These are phyloP conservation scores for Leptographium galeiforme DNA, from an alignment of 2,329 filamentous ascomycete species.

Conservation along the genomic window DNA sequence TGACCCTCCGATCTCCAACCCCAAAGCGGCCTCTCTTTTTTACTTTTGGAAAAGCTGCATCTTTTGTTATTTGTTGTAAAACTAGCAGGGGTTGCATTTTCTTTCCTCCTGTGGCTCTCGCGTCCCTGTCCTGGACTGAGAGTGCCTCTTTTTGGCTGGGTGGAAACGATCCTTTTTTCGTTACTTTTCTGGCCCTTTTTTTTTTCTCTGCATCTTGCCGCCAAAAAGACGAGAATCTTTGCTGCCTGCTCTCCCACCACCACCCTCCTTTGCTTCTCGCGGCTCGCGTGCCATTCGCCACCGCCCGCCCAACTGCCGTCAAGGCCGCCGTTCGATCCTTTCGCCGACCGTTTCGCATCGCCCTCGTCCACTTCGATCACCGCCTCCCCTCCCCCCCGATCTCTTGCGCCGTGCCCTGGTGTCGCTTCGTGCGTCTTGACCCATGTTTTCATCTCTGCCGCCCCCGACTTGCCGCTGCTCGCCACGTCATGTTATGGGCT, in stretches of 20 bases:
- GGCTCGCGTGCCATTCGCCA: no score
- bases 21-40: not conserved
- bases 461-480: conserved; percentile 9
- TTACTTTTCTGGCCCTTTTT: not conserved
- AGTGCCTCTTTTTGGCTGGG: not conserved
- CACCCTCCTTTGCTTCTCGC: not conserved
- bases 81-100: not conserved
- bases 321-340: not conserved
- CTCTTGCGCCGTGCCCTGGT: not conserved
- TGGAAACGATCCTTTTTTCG: not conserved
- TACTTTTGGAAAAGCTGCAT: not conserved
- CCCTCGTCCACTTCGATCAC: not conserved
- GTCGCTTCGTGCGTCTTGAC: not conserved
- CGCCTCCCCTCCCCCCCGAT: not conserved
- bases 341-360: no score
- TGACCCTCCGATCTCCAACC: not conserved
- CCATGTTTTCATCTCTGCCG: conserved; percentile 13
- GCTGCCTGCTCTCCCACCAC: not conserved
- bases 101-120: not conserved
- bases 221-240: not conserved
- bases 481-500: conserved; percentile 35
- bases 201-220: not conserved
- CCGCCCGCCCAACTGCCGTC: no score
- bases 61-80: not conserved
- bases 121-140: not conserved